Conservation (phyloP, 768 basidiomycete genomes). For the Trichaptum fuscoviolaceum region DNA sequence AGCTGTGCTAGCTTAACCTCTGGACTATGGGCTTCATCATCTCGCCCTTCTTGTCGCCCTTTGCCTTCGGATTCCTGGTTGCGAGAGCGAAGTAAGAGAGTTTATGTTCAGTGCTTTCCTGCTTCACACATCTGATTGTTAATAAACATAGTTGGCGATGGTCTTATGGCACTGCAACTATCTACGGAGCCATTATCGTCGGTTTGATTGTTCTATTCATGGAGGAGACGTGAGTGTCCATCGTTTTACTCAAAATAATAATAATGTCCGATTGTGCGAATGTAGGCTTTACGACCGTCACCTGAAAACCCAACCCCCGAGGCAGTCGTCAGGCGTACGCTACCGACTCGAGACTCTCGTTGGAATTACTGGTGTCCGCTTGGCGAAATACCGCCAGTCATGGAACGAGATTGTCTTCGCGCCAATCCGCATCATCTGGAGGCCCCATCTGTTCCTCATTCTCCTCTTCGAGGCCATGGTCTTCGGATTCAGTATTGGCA, state of each 20-base stretch:
- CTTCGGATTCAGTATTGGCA: slow-evolving; percentile 63
- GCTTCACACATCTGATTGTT: background rate
- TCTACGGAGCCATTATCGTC: slow-evolving; percentile 53
- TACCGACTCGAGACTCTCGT: slow-evolving; percentile 54
- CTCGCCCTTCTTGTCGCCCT: slow-evolving; percentile 60
- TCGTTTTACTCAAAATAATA: background rate
- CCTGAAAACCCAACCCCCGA: slow-evolving; percentile 42
- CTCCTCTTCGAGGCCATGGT: slow-evolving; percentile 51
- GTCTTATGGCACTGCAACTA: slow-evolving; percentile 61
- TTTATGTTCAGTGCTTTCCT: slow-evolving; percentile 8
- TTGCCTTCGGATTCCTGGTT: slow-evolving; percentile 63
- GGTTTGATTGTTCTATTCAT: slow-evolving; percentile 52
- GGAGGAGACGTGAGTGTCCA: slow-evolving; percentile 54
- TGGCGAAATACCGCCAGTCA: slow-evolving; percentile 49
- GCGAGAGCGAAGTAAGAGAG: slow-evolving; percentile 38
- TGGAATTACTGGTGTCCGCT: slow-evolving; percentile 57
- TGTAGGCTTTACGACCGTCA: slow-evolving; percentile 58
- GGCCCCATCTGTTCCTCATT: slow-evolving; percentile 52
- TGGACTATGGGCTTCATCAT: slow-evolving; percentile 74
- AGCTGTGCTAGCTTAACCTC: slow-evolving; percentile 44
- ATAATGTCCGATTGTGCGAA: background rate
- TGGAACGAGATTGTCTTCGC: slow-evolving; percentile 43
- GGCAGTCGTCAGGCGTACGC: slow-evolving; percentile 35
- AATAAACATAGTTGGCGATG: slow-evolving; percentile 46
- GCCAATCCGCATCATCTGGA: slow-evolving; percentile 51